Base-by-base conservation (phyloP, 2,329 filamentous ascomycete genomes). In the Nemania sp. region DNA sequence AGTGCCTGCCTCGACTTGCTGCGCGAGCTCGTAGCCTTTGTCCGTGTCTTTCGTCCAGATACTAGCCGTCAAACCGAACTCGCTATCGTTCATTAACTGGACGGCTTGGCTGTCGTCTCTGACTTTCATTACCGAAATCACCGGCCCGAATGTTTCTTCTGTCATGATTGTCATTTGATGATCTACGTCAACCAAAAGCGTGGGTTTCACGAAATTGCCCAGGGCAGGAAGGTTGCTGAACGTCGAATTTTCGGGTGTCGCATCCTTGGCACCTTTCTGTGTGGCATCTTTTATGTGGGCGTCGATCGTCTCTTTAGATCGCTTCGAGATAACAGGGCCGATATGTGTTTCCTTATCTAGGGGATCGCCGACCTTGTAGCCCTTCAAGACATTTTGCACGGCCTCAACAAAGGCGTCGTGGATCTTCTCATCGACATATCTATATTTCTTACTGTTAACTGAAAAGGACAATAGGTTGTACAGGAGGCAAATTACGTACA, bases 11-110 rank as follows among this genome's bases (percentile, higher is more conserved):
- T 97, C 92, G 42, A 97, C 84, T 45, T 86, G 79, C 50, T 94
- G 86, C 33, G 88, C 84, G 47, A 97, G 79, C 69, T 89, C 81
- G 64, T 91, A 85, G 14, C 88, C 93, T 68, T 80, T 86, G 40
- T 77, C 79, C 2, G 86, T 83, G 68, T 97, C 91, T 72, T 94
- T 95, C 53, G 91, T 96, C 93, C 93, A 97, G 66, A 97, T 91
- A 66, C 91, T 96, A n/a, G 92, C 93, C 3, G 93, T 97, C 57
- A 97, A 79, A 5, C 93, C 93, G 69, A 96, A 96, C 61, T 96
- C 86, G 74, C 90, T 94, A 70, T 96, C 91, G 66, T 97, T 97
- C 91, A 97, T 97, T 45, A 93, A 75, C 62, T 78, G 75, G 57
- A 97, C 75, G 2, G 93, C 93, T 72, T 97, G 91, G 15, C 82